Evolutionary conservation across 768 basidiomycete species (phyloP).

Genomic region (Calocera cornea): DNA sequence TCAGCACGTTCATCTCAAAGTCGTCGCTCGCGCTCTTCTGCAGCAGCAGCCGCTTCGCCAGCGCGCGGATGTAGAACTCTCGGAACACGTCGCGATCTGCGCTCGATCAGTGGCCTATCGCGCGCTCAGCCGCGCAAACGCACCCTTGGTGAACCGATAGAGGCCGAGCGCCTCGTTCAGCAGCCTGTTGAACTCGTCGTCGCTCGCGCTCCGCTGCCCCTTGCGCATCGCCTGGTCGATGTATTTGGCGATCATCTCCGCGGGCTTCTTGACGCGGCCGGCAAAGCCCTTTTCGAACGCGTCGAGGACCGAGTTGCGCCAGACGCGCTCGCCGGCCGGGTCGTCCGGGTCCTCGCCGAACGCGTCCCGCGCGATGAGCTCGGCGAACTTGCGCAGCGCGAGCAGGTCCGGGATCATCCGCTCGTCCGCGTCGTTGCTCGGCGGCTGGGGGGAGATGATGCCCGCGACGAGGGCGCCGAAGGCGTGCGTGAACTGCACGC

Average conservation of each 20-base stretch:
- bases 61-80: slow-evolving; percentile 74
- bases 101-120: background rate
- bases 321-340: slow-evolving; percentile 8
- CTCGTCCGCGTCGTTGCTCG: slow-evolving; percentile 38
- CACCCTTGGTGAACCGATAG: slow-evolving; percentile 66
- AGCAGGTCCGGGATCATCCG: slow-evolving; percentile 65
- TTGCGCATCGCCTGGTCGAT: slow-evolving; percentile 76
- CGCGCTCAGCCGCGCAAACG: background rate
- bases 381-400: slow-evolving; percentile 47
- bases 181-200: slow-evolving; percentile 45
- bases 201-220: slow-evolving; percentile 59
- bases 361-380: slow-evolving; percentile 35
- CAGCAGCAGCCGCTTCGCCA: slow-evolving; percentile 80
- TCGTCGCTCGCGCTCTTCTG: slow-evolving; percentile 75
- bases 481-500: background rate
- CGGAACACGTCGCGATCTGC: slow-evolving; percentile 84
- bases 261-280: slow-evolving; percentile 60
- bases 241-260: slow-evolving; percentile 86
- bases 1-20: slow-evolving; percentile 70
- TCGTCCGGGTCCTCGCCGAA: slow-evolving; percentile 36
- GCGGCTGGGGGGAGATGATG: background rate
- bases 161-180: slow-evolving; percentile 57
- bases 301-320: slow-evolving; percentile 24
- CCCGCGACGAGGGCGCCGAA: background rate
- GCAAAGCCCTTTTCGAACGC: slow-evolving; percentile 65